phyloP scores from a whole-genome alignment of 163 green algal species.

The Trebouxiophyceae sp. region DNA sequence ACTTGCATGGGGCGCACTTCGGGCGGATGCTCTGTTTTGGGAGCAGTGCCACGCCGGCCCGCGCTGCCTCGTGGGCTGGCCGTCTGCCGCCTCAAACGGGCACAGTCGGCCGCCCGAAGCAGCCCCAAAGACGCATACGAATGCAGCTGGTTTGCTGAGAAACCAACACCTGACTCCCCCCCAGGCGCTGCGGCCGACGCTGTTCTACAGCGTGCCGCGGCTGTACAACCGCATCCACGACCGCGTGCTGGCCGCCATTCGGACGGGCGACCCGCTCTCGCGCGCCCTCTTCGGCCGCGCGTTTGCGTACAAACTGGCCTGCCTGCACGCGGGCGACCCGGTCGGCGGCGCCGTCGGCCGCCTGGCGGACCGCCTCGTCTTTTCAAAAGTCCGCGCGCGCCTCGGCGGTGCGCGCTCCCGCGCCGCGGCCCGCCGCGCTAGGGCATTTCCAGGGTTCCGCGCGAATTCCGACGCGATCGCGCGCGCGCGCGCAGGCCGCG shows the following conservation, averaged over 20 bases:
- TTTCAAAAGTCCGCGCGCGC: conserved; percentile 86
- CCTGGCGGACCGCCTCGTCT: conserved; percentile 92
- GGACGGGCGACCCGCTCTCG: conserved; percentile 45
- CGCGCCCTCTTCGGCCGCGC: conserved; percentile 46
- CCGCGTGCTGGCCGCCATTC: conserved; percentile 34
- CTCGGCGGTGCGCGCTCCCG: conserved; percentile 52
- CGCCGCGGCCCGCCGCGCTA: too few relatives aligned
- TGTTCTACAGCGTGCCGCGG: conserved; percentile 69
- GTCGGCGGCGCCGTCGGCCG: conserved; percentile 60
- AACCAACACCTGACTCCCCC: too few relatives aligned
- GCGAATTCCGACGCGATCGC: too few relatives aligned
- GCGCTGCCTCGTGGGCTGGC: too few relatives aligned
- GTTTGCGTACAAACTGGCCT: conserved; percentile 56
- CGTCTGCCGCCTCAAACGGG: too few relatives aligned
- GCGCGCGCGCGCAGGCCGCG: conserved; percentile 68
- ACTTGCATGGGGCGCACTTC: too few relatives aligned
- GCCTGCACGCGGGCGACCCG: conserved; percentile 58
- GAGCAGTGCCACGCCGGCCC: too few relatives aligned
- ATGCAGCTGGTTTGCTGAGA: too few relatives aligned
- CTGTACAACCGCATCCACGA: conserved; percentile 98
- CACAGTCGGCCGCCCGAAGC: too few relatives aligned
- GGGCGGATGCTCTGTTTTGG: too few relatives aligned
- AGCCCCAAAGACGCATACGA: too few relatives aligned
- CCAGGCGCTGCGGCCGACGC: conserved; percentile 61
- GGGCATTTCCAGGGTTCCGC: too few relatives aligned